Base-by-base conservation (phyloP, 768 basidiomycete species). In the Sporobolomyces roseus region DNA sequence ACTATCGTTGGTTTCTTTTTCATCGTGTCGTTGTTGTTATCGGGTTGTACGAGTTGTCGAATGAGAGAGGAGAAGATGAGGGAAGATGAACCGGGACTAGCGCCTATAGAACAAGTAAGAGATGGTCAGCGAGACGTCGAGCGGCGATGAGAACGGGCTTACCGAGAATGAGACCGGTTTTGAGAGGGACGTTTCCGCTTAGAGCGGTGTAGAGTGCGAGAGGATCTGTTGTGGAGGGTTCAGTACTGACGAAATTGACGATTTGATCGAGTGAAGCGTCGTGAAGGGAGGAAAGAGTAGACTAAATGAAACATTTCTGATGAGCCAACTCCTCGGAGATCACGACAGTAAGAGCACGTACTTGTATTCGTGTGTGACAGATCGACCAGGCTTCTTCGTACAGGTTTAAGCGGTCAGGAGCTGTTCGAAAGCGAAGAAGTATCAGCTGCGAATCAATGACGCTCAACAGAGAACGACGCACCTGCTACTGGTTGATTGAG, bases 111-210 rank as follows among this genome's bases (percentile, higher is more conserved):
- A 9, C 9, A 30, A 19, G n/a, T 4, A 16, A 4, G 7, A 19
- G 12, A 10, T 2, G 13, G 49, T 35, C 23, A 10, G 43, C 16
- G 23, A 12, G n/a, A 23, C 3, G 13, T 30, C 27, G 23, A 33
- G 45, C 16, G 41, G 3, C 23, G 3, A 27, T 14, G 30, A 35
- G 10, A 6, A 5, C n/a, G 32, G 27, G 56, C 64, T 9, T n/a
- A 67, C 72, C 72, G 52, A 73, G 23, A 38, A 73, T 68, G 21
- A 73, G 43, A 1, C 72, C 72, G 5, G 72, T 61, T 2, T 48
- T 48, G 6, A 73, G 58, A 3, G 69, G 48, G 3, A 48, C 49
- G 17, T 41, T 41, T 17, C 17, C 17, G 17, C 38, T 41, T 17
- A 9, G 9, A 41, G 10, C 17, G 0, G 64, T 21, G n/a, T 63